Evolutionary conservation across 2,329 filamentous ascomycete species (phyloP).

Genomic region (Claviceps monticola): DNA sequence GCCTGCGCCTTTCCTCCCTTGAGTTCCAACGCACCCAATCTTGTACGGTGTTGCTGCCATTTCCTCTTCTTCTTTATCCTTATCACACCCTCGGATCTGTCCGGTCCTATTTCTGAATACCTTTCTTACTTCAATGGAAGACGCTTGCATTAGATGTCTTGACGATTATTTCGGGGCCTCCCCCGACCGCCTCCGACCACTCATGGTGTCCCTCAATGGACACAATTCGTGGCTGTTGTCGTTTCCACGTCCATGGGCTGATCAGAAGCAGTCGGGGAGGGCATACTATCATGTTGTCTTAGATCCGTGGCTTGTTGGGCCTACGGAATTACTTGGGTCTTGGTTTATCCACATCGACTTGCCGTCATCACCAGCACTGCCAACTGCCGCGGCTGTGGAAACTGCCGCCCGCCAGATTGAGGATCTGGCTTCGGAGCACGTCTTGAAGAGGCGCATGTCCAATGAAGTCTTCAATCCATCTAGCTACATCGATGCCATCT

Average conservation of each 20-base stretch:
- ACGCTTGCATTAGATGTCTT: conserved; percentile 7
- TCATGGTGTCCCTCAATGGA: conserved; percentile 20
- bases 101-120: background rate
- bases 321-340: conserved; percentile 7
- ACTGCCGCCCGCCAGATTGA: conserved; percentile 6
- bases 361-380: conserved; percentile 5
- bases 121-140: conserved; percentile 6
- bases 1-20: background rate
- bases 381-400: conserved; percentile 5
- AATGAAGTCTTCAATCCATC: conserved; percentile 8
- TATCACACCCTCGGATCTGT: background rate
- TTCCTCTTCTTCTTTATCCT: background rate
- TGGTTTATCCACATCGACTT: conserved; percentile 13
- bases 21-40: background rate
- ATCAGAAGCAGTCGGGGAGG: conserved; percentile 9
- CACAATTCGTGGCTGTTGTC: conserved; percentile 22
- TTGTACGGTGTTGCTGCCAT: background rate
- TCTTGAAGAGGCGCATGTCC: conserved; percentile 6
- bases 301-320: conserved; percentile 20
- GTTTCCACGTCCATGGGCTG: conserved; percentile 15
- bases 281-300: conserved; percentile 19
- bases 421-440: conserved; percentile 5
- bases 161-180: conserved; percentile 6
- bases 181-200: conserved; percentile 11
- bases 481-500: conserved; percentile 6